Evolutionary conservation across 1,139 yeast genomes (phyloP), one percentile per base, ranked within the genome.

Genomic region (Saccharomyces hybrid): DNA sequence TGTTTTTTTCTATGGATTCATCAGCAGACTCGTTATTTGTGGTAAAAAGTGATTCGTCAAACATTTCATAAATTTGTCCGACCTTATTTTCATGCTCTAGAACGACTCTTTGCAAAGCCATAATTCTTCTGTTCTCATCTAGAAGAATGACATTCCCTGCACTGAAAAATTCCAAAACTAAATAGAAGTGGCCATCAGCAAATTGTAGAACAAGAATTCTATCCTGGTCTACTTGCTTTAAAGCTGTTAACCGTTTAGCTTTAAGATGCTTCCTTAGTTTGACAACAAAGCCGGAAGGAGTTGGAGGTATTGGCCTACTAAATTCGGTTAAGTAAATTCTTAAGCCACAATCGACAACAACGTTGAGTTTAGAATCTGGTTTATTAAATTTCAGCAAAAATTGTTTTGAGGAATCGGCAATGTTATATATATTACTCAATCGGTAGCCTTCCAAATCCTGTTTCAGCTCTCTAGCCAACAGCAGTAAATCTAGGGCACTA

Each of bases 131-230:
- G 31, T 84, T 78, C 41, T 82, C 79, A 66, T 91, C 95, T 59
- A 91, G 75, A 26, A 93, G 74, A 31, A 93, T 74, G 56, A 93
- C 81, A 65, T 93, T 93, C 41, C 99, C 99, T 2, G 96, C 96
- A 66, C 96, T 88, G 73, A 90, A 91, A 63, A 93, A 91, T 67
- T 93, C 99, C 57, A 93, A 72, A 0, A 88, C 96, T 60, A 91
- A 74, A 64, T 87, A 85, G 69, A 73, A 88, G 54, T 82, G 67
- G 6, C 96, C 95, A 62, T 88, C 95, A 52, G 90, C 82, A 70
- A 93, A 91, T 56, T 88, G 83, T 51, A 93, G 69, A 0, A 89
- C 95, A 53, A 88, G 74, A 23, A 89, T 81, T 66, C 99, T 78
- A 66, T 90, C 96, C 61, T 82, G 80, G 1, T 83, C 84, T 11